Base-by-base conservation (phyloP, 176 grass and related monocot genomes). In the Carex parvula region DNA sequence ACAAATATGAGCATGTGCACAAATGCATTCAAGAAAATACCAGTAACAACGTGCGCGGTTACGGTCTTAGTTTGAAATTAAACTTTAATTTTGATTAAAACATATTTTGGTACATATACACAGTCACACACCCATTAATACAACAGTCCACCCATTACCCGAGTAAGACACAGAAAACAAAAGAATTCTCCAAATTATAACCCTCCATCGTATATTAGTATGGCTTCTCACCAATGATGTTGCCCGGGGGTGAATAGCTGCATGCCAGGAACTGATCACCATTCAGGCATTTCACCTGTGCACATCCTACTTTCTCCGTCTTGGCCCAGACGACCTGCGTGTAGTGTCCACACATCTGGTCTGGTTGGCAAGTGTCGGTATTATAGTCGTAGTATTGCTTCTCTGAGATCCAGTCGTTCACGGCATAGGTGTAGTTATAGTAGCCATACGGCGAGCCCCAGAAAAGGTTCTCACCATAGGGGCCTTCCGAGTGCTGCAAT, bases 391-490 rank as follows among this genome's bases (percentile, higher is more conserved):
- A 90, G 77, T 85, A 50, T 32, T 44, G 42, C 30, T 67, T 29
- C 82, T 91, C 86, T 0, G 32, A n/a, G 3, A 82, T 59, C 89
- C 89, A 88, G 21, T 18, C 0, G 3, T 67, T 79, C 26, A 91
- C 86, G 0, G 83, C 86, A 20, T 83, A 60, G 11, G 48, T 46
- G 3, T 44, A 79, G 10, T 64, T 81, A 46, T 32, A 79, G 32
- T 44, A 37, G 3, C 24, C 68, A 17, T 83, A 74, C 18, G 30
- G 57, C 11, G 72, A 71, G 24, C 85, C 65, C 32, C 64, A 37
- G 37, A 70, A 91, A 21, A 91, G 57, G 68, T 91, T 91, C 78
- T 91, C 86, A 0, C 86, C 86, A 37, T 85, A 91, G 15, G 81
- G 75, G 2, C 86, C 86, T 8, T 74, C 1, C 6, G 86, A 91